Conservation (phyloP, 257 asterid genomes). For the Leptodermis oblonga region DNA sequence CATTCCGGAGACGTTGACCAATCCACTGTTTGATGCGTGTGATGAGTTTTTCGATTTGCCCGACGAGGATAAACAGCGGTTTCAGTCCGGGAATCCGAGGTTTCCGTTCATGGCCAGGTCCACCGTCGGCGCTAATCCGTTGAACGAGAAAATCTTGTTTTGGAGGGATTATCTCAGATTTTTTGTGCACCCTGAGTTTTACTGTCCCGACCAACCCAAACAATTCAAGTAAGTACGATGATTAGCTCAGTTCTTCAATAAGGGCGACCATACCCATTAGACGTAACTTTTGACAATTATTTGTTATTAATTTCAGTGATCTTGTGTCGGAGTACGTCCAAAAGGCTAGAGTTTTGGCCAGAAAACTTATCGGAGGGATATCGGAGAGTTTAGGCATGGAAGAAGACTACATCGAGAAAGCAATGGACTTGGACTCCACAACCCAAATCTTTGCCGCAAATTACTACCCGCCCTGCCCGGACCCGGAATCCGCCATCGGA, state of each 20-base stretch:
- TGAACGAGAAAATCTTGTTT: conserved; percentile 34
- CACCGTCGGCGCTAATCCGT: conserved; percentile 68
- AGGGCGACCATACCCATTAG: too few species aligned
- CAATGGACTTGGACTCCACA: conserved; percentile 37
- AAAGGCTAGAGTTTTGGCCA: conserved; percentile 34
- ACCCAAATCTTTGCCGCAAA: conserved; percentile 48
- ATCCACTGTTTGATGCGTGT: conserved; percentile 33
- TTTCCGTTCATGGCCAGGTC: conserved; percentile 49
- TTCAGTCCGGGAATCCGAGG: conserved; percentile 38
- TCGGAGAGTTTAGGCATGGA: conserved; percentile 53
- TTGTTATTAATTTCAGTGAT: conserved; percentile 24
- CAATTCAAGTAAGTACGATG: conserved; percentile 40
- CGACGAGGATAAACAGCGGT: conserved; percentile 59
- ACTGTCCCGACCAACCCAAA: conserved; percentile 50
- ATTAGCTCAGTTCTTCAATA: too few species aligned
- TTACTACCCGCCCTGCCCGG: conserved; percentile 66
- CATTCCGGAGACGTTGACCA: conserved; percentile 43
- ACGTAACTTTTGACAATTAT: too few species aligned
- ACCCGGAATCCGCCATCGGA: conserved; percentile 63
- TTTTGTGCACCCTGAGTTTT: conserved; percentile 59
- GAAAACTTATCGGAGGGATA: conserved; percentile 37
- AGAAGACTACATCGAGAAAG: conserved; percentile 35
- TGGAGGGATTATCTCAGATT: conserved; percentile 86
- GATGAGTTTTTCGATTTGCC: conserved; percentile 53
- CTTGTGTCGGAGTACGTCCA: conserved; percentile 39